phyloP scores from a whole-genome alignment of 345 rosid species.

The Populus simonii region DNA sequence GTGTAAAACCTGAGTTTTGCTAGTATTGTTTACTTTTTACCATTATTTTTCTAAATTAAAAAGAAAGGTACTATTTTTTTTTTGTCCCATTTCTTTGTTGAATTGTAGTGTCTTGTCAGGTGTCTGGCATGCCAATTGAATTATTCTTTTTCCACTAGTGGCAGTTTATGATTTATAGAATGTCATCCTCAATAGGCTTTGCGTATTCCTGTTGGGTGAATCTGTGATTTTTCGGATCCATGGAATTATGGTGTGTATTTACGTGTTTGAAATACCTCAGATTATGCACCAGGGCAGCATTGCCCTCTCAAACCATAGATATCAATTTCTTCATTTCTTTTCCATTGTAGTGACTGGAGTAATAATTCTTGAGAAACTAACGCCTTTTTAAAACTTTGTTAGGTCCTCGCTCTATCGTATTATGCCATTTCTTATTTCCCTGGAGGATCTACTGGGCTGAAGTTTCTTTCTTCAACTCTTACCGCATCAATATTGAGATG shows the following conservation, averaged over 20 bases:
- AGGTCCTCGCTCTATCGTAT: slow-evolving; percentile 63
- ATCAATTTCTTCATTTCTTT: not conserved
- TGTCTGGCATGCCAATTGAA: not conserved
- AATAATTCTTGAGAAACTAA: slow-evolving; percentile 3
- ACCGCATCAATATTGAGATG: slow-evolving; percentile 53
- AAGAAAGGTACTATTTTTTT: too few relatives aligned
- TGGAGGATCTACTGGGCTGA: slow-evolving; percentile 64
- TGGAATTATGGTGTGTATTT: not conserved
- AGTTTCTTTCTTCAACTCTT: slow-evolving; percentile 53
- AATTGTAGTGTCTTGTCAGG: not conserved
- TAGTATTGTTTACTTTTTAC: too few relatives aligned
- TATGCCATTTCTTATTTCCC: slow-evolving; percentile 77
- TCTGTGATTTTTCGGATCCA: not conserved
- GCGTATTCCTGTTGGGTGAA: not conserved
- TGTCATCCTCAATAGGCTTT: not conserved
- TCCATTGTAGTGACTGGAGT: not conserved
- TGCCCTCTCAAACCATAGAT: not conserved
- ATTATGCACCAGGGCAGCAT: not conserved
- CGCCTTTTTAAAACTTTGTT: slow-evolving; percentile 7
- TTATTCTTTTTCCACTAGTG: not conserved
- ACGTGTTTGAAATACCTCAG: not conserved
- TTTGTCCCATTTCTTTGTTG: not conserved
- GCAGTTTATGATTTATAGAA: not conserved
- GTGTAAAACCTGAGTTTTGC: too few relatives aligned
- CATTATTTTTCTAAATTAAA: too few relatives aligned